phyloP scores from a whole-genome alignment of 208 protist species.

The Trypanosoma platydactyli region DNA sequence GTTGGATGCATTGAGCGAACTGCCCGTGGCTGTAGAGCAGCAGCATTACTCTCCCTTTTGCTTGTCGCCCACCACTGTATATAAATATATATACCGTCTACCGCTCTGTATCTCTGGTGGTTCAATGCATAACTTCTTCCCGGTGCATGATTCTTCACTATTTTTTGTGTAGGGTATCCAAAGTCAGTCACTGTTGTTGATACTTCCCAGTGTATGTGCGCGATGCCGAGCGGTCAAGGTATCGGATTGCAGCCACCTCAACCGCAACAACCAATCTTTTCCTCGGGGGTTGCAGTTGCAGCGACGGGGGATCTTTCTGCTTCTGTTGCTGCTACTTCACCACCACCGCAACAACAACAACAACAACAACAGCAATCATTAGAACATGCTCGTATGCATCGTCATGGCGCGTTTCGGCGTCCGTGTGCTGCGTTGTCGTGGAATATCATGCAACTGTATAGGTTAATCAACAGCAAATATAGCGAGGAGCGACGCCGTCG shows the following conservation, averaged over 20 bases:
- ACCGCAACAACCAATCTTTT: neutral
- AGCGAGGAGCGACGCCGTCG: conserved; percentile 27
- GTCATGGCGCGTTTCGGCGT: conserved; percentile 1
- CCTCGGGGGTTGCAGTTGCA: neutral
- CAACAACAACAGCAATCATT: neutral
- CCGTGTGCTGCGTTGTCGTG: conserved; percentile 25
- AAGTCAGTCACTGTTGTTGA: too few relatives aligned
- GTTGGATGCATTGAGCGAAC: too few relatives aligned
- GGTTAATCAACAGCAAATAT: conserved; percentile 22
- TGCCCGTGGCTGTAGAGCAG: too few relatives aligned
- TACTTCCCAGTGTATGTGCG: neutral
- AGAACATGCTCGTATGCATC: conserved; percentile 3
- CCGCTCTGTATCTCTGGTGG: too few relatives aligned
- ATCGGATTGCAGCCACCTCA: neutral
- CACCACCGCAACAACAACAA: conserved; percentile 5
- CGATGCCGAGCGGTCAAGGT: conserved; percentile 10
- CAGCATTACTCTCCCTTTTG: too few relatives aligned
- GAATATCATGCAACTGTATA: conserved; percentile 27
- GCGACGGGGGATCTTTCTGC: neutral
- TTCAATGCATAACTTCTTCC: too few relatives aligned
- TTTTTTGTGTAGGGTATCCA: neutral
- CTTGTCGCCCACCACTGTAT: too few relatives aligned
- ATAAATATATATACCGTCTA: too few relatives aligned
- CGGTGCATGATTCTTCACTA: neutral
- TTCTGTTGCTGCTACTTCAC: neutral